Percentiles rank a stretch among this genome's conserved stretches.
Conservation (phyloP, 1,284 basidiomycete genomes). For the Inonotus hispidus region DNA sequence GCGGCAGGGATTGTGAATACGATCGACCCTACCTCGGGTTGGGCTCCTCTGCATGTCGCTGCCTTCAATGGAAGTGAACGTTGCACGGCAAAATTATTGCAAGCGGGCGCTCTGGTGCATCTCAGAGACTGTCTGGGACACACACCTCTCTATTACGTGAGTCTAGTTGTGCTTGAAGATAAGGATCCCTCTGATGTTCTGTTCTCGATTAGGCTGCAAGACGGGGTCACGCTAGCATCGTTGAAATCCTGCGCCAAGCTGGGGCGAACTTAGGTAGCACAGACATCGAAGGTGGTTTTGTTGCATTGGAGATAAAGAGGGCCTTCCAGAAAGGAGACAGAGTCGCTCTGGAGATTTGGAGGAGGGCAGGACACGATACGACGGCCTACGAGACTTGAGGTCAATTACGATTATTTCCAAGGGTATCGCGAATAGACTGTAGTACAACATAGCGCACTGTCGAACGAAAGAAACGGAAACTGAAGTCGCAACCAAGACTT, state of each 20-base stretch:
- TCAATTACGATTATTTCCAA: background rate
- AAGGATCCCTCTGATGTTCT: background rate
- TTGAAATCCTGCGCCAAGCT: constrained; percentile 63
- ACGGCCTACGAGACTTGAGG: constrained; percentile 2
- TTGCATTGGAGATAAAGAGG: constrained; percentile 41
- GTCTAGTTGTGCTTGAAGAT: constrained; percentile 22
- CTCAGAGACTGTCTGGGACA: constrained; percentile 74
- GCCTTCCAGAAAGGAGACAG: constrained; percentile 42
- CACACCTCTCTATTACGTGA: constrained; percentile 76
- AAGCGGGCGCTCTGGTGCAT: constrained; percentile 84
- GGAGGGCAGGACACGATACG: constrained; percentile 33
- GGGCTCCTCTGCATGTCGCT: constrained; percentile 78
- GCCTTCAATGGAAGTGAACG: constrained; percentile 60
- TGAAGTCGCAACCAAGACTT: background rate
- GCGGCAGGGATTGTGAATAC: constrained; percentile 67
- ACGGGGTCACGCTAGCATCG: constrained; percentile 55
- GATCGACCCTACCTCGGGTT: constrained; percentile 60
- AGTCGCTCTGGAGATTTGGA: constrained; percentile 46
- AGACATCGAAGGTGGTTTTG: constrained; percentile 58
- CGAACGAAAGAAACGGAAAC: background rate
- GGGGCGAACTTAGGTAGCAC: constrained; percentile 70
- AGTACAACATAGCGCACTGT: background rate
- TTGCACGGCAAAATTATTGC: constrained; percentile 58
- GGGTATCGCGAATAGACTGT: background rate
- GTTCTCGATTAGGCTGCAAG: constrained; percentile 54